phyloP scores from a whole-genome alignment of 2,329 filamentous ascomycete species.

The Scortechinia acanthostroma region DNA sequence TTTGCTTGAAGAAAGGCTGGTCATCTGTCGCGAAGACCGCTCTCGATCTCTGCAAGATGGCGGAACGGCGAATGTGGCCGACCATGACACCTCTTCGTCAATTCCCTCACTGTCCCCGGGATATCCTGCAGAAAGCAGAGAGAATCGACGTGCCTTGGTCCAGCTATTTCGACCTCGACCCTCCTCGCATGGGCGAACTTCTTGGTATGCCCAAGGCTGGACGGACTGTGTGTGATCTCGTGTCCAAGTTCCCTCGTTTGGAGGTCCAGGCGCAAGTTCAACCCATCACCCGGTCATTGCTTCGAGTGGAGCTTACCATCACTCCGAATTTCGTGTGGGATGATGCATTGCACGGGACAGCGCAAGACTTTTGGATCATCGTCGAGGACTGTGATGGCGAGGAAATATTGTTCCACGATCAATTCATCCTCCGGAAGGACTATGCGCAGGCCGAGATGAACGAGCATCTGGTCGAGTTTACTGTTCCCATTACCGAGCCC shows the following conservation, averaged over 20 bases:
- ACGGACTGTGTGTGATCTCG: conserved; percentile 74
- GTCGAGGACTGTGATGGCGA: conserved; percentile 97
- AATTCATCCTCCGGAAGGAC: conserved; percentile 83
- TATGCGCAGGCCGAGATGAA: conserved; percentile 72
- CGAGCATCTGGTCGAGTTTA: conserved; percentile 92
- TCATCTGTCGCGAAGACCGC: conserved; percentile 85
- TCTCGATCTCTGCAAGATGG: conserved; percentile 95
- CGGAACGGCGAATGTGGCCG: conserved; percentile 98
- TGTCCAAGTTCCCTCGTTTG: conserved; percentile 86
- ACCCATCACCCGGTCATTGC: conserved; percentile 87
- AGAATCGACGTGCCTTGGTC: conserved; percentile 89
- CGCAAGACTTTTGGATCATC: conserved; percentile 93
- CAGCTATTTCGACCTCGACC: conserved; percentile 92
- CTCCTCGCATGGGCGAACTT: conserved; percentile 90
- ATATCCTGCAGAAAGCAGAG: conserved; percentile 87
- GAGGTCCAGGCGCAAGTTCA: conserved; percentile 91
- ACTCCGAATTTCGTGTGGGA: conserved; percentile 96
- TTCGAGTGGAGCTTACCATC: conserved; percentile 82
- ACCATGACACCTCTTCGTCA: conserved; percentile 95
- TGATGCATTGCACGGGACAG: conserved; percentile 74
- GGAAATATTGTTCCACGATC: conserved; percentile 88
- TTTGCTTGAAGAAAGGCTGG: conserved; percentile 95
- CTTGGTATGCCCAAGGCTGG: conserved; percentile 85
- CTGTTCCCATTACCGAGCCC: conserved; percentile 89
- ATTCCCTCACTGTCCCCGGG: conserved; percentile 73